A percentile compares a stretch with the other conserved stretches of the same genome.
Conservation (phyloP, 2,329 filamentous ascomycete genomes). For the Beauveria sp. region DNA sequence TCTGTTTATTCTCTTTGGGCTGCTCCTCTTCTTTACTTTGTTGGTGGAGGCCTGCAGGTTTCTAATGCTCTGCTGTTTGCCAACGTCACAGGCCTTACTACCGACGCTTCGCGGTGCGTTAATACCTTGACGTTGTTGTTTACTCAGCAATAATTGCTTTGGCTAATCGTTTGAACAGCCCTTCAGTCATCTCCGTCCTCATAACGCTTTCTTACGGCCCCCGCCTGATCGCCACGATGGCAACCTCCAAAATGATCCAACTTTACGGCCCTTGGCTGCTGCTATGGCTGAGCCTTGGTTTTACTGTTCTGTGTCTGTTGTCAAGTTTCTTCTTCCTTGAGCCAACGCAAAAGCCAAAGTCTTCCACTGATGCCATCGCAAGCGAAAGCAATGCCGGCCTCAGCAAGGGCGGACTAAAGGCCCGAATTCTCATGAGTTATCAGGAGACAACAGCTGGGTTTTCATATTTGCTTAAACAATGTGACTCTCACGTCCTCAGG, state of each 20-base stretch:
- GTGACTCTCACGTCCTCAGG: neutral
- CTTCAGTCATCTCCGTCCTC: neutral
- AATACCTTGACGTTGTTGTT: neutral
- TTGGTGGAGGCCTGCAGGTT: neutral
- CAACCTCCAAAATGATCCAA: neutral
- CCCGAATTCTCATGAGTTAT: neutral
- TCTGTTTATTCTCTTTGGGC: neutral
- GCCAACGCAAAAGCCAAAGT: neutral
- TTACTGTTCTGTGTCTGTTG: accelerated
- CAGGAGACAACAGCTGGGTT: neutral
- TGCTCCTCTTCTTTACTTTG: neutral
- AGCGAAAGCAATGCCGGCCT: neutral
- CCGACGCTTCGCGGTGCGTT: neutral
- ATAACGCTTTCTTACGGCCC: neutral
- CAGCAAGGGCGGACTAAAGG: neutral
- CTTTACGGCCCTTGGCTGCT: neutral
- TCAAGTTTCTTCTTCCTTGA: neutral
- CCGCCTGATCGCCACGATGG: neutral
- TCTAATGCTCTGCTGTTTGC: neutral
- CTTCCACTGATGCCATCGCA: neutral
- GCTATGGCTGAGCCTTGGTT: neutral
- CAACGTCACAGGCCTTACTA: slow-evolving; percentile 3
- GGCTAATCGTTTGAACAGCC: neutral
- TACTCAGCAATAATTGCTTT: neutral
- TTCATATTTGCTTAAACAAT: neutral